phyloP scores from a whole-genome alignment of 345 rosid species.

The Brassica juncea region DNA sequence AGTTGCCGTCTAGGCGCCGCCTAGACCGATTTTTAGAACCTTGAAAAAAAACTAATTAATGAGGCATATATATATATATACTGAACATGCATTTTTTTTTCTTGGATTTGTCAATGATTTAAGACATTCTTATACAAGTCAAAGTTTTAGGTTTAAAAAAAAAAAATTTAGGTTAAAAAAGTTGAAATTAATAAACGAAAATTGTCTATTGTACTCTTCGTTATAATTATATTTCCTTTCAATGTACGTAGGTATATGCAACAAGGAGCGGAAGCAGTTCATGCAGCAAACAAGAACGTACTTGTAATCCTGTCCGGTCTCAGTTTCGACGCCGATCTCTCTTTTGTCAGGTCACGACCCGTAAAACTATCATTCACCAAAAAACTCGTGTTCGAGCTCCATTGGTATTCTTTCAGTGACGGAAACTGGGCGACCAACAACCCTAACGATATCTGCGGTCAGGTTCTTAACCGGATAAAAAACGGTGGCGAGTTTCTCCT shows the following conservation, averaged over 20 bases:
- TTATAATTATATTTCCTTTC: neutral
- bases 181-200: too few species aligned
- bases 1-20: too few species aligned
- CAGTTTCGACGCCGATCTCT: constrained; percentile 67
- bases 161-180: too few species aligned
- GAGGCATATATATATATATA: neutral
- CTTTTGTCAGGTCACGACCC: constrained; percentile 54
- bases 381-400: constrained; percentile 79
- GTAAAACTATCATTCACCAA: constrained; percentile 54
- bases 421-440: constrained; percentile 71
- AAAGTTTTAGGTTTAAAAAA: neutral
- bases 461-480: constrained; percentile 51
- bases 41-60: too few species aligned
- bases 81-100: neutral
- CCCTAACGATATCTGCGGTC: constrained; percentile 78
- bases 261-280: constrained; percentile 89
- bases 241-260: constrained; percentile 60
- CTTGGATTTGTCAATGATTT: neutral
- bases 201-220: neutral
- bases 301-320: constrained; percentile 90
- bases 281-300: constrained; percentile 78
- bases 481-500: constrained; percentile 64
- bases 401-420: constrained; percentile 79
- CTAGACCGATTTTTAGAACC: too few species aligned
- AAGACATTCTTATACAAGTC: too few species aligned